Evolutionary conservation across 2,329 filamentous ascomycete genomes (phyloP), one percentile per base, ranked within the genome.

Genomic region (Capronia coronata): DNA sequence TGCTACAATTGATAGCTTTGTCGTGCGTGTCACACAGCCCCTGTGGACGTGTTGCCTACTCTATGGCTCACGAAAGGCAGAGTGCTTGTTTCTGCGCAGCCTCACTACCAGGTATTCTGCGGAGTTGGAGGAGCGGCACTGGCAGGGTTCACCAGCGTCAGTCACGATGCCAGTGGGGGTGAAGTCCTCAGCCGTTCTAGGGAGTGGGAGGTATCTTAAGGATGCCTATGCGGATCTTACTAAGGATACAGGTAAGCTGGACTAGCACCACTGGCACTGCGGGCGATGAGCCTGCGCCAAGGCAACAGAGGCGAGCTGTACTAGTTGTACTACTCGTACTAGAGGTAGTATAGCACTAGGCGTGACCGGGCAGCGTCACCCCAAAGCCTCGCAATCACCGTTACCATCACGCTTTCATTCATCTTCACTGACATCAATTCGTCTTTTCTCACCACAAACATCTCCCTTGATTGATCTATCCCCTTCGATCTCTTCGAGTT

Each of bases 11-110:
- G 40, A 43, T 29, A 43, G 30, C 14, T 37, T 46, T 19, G 34
- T 37, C 34, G 34, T 37, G n/a, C 11, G 7, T 46, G 53, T 56
- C 47, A 51, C 53, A 52, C 49, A 56, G 50, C 43, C 50, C 43
- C n/a, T 14, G 37, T 11, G 39, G 27, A 56, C 49, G 47, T 50
- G 52, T 46, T 56, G 49, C 47, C 47, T 51, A 40, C 23, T 50
- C 34, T 56, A 50, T 53, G 47, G 49, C 44, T 39, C 39, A 34
- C 25, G 37, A 40, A 11, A 47, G 38, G 34, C 30, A 27, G 13
- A 7, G 30, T 21, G 34, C n/a, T 37, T 30, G 47, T 14, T 39
- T 9, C 27, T 45, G 16, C 37, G 35, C 46, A 50, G 51, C 51
- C 47, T 53, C 43, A 52, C 49, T 51, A 43, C n/a, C n/a, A n/a